Conservation (phyloP, 108 stramenopile genomes). For the Nitzschia palea region DNA sequence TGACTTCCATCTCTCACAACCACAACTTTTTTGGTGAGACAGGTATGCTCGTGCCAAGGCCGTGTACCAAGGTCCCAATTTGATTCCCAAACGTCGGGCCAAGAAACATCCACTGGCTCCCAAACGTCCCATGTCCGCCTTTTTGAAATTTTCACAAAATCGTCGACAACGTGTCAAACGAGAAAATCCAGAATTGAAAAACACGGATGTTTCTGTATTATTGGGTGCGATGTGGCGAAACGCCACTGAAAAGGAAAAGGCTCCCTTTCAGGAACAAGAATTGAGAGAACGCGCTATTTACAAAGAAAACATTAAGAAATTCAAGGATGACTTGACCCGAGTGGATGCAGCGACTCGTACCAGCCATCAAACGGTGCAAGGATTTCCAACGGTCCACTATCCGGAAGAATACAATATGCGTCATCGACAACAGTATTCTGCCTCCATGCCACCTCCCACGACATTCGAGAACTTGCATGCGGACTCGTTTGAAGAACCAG, state of each 20-base stretch:
- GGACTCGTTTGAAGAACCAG: slow-evolving; percentile 21
- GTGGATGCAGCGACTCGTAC: slow-evolving; percentile 41
- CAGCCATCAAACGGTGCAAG: slow-evolving; percentile 27
- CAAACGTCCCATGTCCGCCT: slow-evolving; percentile 69
- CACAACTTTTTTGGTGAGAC: neutral
- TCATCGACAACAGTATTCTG: neutral
- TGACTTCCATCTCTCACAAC: too few relatives aligned
- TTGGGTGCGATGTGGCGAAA: slow-evolving; percentile 75
- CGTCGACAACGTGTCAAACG: slow-evolving; percentile 47
- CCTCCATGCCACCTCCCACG: neutral
- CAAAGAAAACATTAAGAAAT: slow-evolving; percentile 55
- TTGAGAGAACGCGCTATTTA: slow-evolving; percentile 52
- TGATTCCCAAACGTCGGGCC: slow-evolving; percentile 48
- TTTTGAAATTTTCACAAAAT: slow-evolving; percentile 57
- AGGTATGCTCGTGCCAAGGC: slow-evolving; percentile 45
- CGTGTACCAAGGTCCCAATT: slow-evolving; percentile 51
- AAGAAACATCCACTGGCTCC: slow-evolving; percentile 68
- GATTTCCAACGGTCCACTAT: slow-evolving; percentile 7
- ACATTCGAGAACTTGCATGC: slow-evolving; percentile 12
- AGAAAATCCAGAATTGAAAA: slow-evolving; percentile 60
- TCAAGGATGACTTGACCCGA: slow-evolving; percentile 39
- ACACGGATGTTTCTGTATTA: slow-evolving; percentile 60
- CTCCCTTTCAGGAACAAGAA: slow-evolving; percentile 57
- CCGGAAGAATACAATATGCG: neutral
- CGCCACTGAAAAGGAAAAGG: slow-evolving; percentile 39